Evolutionary conservation across 768 basidiomycete genomes (phyloP), one percentile per base, ranked within the genome.

Genomic region (Tulasnella sp.): DNA sequence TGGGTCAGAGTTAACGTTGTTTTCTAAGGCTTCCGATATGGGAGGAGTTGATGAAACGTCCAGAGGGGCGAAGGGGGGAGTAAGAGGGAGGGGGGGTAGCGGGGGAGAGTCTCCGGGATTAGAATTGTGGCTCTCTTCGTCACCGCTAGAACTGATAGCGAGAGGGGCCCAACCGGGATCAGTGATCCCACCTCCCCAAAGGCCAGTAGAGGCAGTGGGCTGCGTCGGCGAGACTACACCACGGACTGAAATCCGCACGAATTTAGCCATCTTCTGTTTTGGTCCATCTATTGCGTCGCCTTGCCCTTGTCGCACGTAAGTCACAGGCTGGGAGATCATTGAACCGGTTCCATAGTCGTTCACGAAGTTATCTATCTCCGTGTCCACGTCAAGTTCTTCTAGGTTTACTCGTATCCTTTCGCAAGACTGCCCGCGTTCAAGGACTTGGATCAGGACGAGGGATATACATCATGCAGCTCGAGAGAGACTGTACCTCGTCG

Each of bases 401-500:
- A 99, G 89, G 6, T 94, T 89, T 58, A 96, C 88, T 46, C 97
- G 91, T 76, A 97, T 89, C 72, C 92, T 90, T 87, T 99, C 98
- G 86, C 97, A 98, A 0, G 96, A 95, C 97, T 98, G 72, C 11
- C 31, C 18, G 80, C 37, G 37, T 37, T 2, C 37, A 37, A 37
- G 37, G 37, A 37, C 37, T 37, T 37, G 37, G 6, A 37, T 37
- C 37, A 37, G 37, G 37, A 37, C 37, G 37, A 37, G 34, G 22
- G 80, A 31, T 9, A 41, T n/a, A 34, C 8, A 40, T 6, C 34
- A 11, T 24, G 14, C 28, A 31, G 18, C n/a, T 28, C 34, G 31
- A 12, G 31, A 44, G 46, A 2, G 24, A 81, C 87, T 90, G 81
- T 83, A 96, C 95, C 91, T 97, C 96, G 83, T 99, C 98, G 84